Base-by-base conservation (phyloP, 192 early-diverging fungal genomes). In the Gigaspora rosea region DNA sequence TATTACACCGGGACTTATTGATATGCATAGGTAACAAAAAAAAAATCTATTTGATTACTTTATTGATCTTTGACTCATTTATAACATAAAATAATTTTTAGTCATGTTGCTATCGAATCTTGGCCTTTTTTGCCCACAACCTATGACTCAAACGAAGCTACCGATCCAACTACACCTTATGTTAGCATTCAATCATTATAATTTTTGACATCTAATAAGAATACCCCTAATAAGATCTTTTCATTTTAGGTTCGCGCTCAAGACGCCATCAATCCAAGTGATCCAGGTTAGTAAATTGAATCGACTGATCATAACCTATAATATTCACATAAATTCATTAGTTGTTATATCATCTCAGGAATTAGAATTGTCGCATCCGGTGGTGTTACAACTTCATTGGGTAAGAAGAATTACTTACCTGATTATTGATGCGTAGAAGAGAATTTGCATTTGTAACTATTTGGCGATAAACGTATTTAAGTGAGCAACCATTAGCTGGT, bases 1-100 rank as follows among this genome's bases (percentile, higher is more conserved):
- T 57, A 80, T 95, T 16, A 91, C 92, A 6, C 94, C 94, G 13
- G 94, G 94, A 58, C 85, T 95, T 51, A 88, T 95, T 7, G 94
- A 94, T 75, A 90, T 91, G 91, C 86, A 91, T 82, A 84, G 83
- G 83, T 84, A 80, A 32, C 22, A 32, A 46, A 11, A 61, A 46
- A 48, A 36, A 57, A 33, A 71, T 48, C 41, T 13, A 41, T 41
- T 41, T 41, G 2, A 41, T 2, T 7, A 41, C 41, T 41, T 27
- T 41, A 36, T 36, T 70, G 41, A 41, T 41, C 41, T 41, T 41
- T 41, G 41, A 41, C 41, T 41, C 41, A 41, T 41, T 41, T 41
- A 41, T 41, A 41, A 41, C 41, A 0, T 27, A 1, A 27, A 27
- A 27, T 27, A 27, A 27, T 27, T 41, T 41, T 2, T 50, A 89